These are phyloP conservation scores for Hypsizygus marmoreus DNA, from an alignment of 768 basidiomycete species.

Conservation along the genomic window DNA sequence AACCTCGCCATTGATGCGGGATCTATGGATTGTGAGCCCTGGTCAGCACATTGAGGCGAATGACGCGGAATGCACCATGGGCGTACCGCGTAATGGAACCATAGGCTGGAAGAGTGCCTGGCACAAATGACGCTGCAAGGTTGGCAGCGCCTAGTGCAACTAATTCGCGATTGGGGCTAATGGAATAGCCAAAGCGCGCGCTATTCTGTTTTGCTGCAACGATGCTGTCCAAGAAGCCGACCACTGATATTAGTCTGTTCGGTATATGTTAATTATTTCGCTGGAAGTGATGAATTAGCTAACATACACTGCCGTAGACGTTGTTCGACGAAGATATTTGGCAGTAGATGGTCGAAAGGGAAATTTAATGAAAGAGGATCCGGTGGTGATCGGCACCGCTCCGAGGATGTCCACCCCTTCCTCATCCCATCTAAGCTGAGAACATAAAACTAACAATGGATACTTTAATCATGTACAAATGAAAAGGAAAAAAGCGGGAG, in stretches of 20 bases:
- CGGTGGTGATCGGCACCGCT: slow-evolving; percentile 63
- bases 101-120: slow-evolving; percentile 89
- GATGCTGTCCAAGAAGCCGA: slow-evolving; percentile 94
- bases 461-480: slow-evolving; percentile 2
- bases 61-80: too few species aligned
- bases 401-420: slow-evolving; percentile 87
- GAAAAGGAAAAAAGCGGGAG: not conserved
- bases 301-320: slow-evolving; percentile 78
- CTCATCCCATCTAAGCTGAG: slow-evolving; percentile 70
- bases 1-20: slow-evolving; percentile 87
- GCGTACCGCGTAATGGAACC: slow-evolving; percentile 88
- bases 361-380: slow-evolving; percentile 65
- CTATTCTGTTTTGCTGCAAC: slow-evolving; percentile 94
- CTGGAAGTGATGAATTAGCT: not conserved
- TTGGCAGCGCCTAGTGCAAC: slow-evolving; percentile 91
- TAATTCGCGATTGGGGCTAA: slow-evolving; percentile 93
- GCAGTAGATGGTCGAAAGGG: slow-evolving; percentile 65
- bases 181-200: slow-evolving; percentile 80
- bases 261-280: not conserved
- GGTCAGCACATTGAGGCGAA: too few species aligned
- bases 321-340: slow-evolving; percentile 74
- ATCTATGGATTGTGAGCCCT: slow-evolving; percentile 37
- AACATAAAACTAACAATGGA: slow-evolving; percentile 69
- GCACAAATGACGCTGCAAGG: slow-evolving; percentile 74
- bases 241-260: slow-evolving; percentile 69